Conservation (phyloP, 257 asterid species). For the Gynochthodes officinalis region DNA sequence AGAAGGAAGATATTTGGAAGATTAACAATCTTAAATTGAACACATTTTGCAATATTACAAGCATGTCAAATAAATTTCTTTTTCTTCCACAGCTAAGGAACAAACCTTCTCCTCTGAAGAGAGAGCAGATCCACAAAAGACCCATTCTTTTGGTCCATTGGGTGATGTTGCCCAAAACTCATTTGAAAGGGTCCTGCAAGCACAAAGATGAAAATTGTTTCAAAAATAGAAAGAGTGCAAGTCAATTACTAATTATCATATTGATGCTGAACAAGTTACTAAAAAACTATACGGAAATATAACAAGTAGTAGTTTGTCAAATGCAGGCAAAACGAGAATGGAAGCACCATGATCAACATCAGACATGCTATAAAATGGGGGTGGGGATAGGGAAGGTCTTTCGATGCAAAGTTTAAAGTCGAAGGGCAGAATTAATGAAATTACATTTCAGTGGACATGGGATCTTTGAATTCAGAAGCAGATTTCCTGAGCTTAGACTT, state of each 20-base stretch:
- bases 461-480: conserved; percentile 25
- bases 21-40: neutral
- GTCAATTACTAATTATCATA: neutral
- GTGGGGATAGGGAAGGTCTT: too few species aligned
- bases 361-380: neutral
- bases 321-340: neutral
- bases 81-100: neutral
- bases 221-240: neutral
- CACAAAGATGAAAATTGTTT: conserved; percentile 13
- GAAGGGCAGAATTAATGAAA: neutral
- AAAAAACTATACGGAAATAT: neutral
- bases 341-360: too few species aligned
- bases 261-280: neutral
- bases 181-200: conserved; percentile 41
- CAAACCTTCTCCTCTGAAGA: conserved; percentile 76
- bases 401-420: neutral
- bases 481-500: conserved; percentile 42
- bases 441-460: conserved; percentile 41
- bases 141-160: conserved; percentile 52
- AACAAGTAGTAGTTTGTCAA: neutral
- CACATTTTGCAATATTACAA: neutral
- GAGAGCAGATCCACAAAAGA: conserved; percentile 83
- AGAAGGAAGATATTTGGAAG: neutral
- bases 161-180: conserved; percentile 41
- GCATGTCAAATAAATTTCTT: too few species aligned